These are phyloP conservation scores for Nicotiana rustica DNA, from an alignment of 305 asterid species.

Conservation along the genomic window DNA sequence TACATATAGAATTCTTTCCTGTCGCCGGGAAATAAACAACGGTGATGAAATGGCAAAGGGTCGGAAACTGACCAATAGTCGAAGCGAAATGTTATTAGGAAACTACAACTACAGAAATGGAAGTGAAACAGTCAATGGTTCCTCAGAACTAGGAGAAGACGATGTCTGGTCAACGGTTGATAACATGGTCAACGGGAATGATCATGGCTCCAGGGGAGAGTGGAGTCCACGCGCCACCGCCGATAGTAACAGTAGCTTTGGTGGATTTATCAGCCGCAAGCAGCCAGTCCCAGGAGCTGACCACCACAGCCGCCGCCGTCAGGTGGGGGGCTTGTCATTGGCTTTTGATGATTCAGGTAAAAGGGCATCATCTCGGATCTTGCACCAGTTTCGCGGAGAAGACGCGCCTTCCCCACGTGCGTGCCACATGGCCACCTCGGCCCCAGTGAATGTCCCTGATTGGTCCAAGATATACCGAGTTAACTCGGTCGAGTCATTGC, in stretches of 20 bases:
- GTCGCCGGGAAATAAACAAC: slow-evolving; percentile 29
- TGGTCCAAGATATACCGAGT: slow-evolving; percentile 88
- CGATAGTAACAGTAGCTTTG: slow-evolving; percentile 49
- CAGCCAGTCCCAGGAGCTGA: slow-evolving; percentile 41
- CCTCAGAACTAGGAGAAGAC: slow-evolving; percentile 76
- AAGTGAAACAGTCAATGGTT: slow-evolving; percentile 50
- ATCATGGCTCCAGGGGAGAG: slow-evolving; percentile 41
- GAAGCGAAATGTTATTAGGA: slow-evolving; percentile 74
- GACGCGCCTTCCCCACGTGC: slow-evolving; percentile 59
- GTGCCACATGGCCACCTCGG: slow-evolving; percentile 66
- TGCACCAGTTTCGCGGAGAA: slow-evolving; percentile 66
- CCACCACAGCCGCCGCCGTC: slow-evolving; percentile 43
- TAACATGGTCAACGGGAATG: slow-evolving; percentile 45
- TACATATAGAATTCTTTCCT: neutral
- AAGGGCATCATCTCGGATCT: slow-evolving; percentile 58
- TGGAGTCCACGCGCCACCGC: slow-evolving; percentile 63
- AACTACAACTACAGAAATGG: slow-evolving; percentile 49
- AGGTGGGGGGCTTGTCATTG: slow-evolving; percentile 73
- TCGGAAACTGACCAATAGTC: slow-evolving; percentile 68
- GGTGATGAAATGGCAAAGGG: slow-evolving; percentile 71
- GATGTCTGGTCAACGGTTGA: slow-evolving; percentile 82
- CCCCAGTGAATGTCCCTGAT: slow-evolving; percentile 85
- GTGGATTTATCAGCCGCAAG: slow-evolving; percentile 41
- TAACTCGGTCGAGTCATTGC: slow-evolving; percentile 70
- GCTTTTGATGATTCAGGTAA: slow-evolving; percentile 66